Conservation (phyloP, 352 stramenopile genomes). For the Phytopythium chamaehyphon region DNA sequence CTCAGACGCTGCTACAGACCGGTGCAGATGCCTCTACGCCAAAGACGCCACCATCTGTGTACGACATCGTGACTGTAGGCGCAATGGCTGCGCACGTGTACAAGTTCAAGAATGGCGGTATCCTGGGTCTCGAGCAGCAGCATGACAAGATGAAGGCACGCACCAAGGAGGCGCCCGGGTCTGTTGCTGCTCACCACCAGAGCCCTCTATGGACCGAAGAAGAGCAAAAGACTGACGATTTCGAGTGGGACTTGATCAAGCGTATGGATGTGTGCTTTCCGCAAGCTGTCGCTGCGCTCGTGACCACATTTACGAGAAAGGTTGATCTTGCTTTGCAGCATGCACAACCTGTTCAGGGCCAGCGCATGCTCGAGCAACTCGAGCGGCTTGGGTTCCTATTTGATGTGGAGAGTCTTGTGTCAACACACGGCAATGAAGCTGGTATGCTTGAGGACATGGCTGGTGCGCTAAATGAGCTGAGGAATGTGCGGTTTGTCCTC, state of each 20-base stretch:
- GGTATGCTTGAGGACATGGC: conserved; percentile 89
- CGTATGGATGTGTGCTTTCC: conserved; percentile 85
- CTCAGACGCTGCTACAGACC: conserved; percentile 20
- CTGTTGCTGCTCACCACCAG: conserved; percentile 46
- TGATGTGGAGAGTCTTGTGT: conserved; percentile 81
- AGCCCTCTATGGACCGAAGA: conserved; percentile 78
- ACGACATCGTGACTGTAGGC: conserved; percentile 84
- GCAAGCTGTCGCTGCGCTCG: conserved; percentile 69
- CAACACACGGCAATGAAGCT: conserved; percentile 83
- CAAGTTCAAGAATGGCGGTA: conserved; percentile 86
- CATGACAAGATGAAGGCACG: conserved; percentile 66
- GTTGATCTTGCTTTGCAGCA: conserved; percentile 72
- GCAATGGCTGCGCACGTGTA: conserved; percentile 85
- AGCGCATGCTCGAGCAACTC: conserved; percentile 67
- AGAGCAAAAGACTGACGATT: conserved; percentile 72
- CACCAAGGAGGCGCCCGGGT: conserved; percentile 42
- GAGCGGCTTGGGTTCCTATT: conserved; percentile 83
- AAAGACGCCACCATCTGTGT: conserved; percentile 25
- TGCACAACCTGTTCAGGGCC: conserved; percentile 32
- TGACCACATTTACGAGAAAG: conserved; percentile 81
- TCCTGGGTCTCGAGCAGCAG: conserved; percentile 71
- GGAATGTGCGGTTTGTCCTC: conserved; percentile 73
- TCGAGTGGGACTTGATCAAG: conserved; percentile 75
- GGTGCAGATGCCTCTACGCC: conserved; percentile 7
- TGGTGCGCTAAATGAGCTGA: conserved; percentile 75